Evolutionary conservation across 2,329 filamentous ascomycete genomes (phyloP).

Genomic region (Xylariaceae sp.): DNA sequence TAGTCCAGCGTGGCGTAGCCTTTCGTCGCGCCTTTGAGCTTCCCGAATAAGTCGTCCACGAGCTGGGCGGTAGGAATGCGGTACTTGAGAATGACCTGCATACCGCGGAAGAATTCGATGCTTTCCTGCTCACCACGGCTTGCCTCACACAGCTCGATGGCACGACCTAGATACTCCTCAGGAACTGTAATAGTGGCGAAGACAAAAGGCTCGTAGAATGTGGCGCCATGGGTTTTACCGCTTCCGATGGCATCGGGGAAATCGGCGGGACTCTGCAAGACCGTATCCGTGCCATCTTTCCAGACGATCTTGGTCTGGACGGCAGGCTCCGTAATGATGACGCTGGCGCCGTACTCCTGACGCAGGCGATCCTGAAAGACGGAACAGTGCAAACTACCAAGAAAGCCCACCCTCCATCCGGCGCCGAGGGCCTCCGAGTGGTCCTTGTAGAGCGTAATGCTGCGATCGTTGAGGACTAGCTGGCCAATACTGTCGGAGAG

Average conservation of each 20-base stretch:
- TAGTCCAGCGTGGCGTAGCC: slow-evolving; percentile 96
- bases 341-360: slow-evolving; percentile 88
- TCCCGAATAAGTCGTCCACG: slow-evolving; percentile 96
- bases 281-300: slow-evolving; percentile 69
- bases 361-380: slow-evolving; percentile 94
- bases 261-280: slow-evolving; percentile 80
- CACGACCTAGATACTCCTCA: slow-evolving; percentile 87
- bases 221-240: slow-evolving; percentile 40
- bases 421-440: slow-evolving; percentile 89
- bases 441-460: slow-evolving; percentile 90
- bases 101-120: slow-evolving; percentile 85
- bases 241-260: slow-evolving; percentile 75
- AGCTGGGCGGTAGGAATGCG: slow-evolving; percentile 82
- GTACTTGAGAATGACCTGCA: slow-evolving; percentile 93
- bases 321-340: slow-evolving; percentile 95
- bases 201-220: slow-evolving; percentile 49
- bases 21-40: slow-evolving; percentile 88
- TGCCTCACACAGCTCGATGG: slow-evolving; percentile 90
- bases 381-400: slow-evolving; percentile 97
- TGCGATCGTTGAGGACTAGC: slow-evolving; percentile 89
- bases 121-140: slow-evolving; percentile 85
- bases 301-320: slow-evolving; percentile 87
- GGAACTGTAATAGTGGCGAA: slow-evolving; percentile 85
- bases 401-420: slow-evolving; percentile 89
- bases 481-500: slow-evolving; percentile 93